Conservation (phyloP, 257 asterid genomes). For the Cordia subcordata region DNA sequence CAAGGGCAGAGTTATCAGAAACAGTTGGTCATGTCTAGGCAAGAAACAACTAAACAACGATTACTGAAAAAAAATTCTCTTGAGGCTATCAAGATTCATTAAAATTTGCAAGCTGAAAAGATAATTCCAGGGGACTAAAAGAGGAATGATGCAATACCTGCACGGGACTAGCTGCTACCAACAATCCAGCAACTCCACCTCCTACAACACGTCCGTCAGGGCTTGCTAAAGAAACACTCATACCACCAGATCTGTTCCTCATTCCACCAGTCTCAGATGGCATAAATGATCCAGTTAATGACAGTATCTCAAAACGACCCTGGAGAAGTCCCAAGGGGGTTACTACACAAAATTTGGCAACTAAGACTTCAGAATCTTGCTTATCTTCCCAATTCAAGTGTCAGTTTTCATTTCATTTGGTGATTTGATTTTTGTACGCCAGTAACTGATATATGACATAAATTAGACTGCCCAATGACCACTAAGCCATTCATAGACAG, state of each 20-base stretch:
- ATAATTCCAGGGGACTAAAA: neutral
- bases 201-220: conserved; percentile 96
- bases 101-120: no score
- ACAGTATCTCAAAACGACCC: conserved; percentile 96
- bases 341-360: neutral
- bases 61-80: neutral
- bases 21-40: no score
- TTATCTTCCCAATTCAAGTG: no score
- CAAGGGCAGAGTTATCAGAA: no score
- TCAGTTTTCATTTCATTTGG: no score
- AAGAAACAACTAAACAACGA: no score
- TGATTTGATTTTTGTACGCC: no score
- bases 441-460: no score
- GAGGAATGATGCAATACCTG: conserved; percentile 41
- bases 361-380: no score
- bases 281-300: conserved; percentile 84
- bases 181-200: conserved; percentile 88
- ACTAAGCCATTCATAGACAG: no score
- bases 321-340: conserved; percentile 6
- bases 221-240: conserved; percentile 90
- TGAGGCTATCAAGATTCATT: neutral
- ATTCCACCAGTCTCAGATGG: conserved; percentile 85
- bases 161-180: conserved; percentile 88
- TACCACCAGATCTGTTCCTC: conserved; percentile 88
- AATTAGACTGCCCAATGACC: no score